Conservation (phyloP, 257 asterid species). For the Buddleja alternifolia region DNA sequence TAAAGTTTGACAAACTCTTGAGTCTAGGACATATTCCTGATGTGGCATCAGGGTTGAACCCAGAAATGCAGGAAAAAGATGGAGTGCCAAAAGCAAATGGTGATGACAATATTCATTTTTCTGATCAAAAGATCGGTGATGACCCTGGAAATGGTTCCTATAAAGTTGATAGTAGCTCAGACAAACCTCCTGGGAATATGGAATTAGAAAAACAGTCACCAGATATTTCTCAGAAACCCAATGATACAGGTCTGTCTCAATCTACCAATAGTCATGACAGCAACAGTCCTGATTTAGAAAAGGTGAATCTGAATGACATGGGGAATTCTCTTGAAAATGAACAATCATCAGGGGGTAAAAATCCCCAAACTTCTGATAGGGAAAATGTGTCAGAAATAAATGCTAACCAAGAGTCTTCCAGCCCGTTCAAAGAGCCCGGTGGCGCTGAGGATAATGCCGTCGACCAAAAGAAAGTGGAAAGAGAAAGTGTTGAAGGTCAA, state of each 20-base stretch:
- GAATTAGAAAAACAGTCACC: conserved; percentile 55
- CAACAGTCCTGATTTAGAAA: conserved; percentile 39
- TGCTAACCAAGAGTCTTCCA: conserved; percentile 44
- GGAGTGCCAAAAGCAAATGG: conserved; percentile 31
- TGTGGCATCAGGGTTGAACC: conserved; percentile 46
- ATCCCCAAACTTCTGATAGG: conserved; percentile 40
- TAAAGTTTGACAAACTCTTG: conserved; percentile 54
- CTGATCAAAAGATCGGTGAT: conserved; percentile 40
- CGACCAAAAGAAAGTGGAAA: conserved; percentile 43
- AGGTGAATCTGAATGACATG: conserved; percentile 33
- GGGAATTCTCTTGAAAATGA: conserved; percentile 38
- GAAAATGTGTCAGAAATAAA: conserved; percentile 43
- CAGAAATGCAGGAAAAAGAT: conserved; percentile 42
- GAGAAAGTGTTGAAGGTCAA: conserved; percentile 37
- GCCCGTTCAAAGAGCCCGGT: conserved; percentile 42
- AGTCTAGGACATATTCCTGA: conserved; percentile 45
- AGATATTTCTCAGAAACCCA: conserved; percentile 39
- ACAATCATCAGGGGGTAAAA: conserved; percentile 35
- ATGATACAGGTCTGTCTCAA: conserved; percentile 35
- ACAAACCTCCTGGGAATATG: conserved; percentile 40
- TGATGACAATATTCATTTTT: conserved; percentile 40
- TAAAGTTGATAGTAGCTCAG: conserved; percentile 40
- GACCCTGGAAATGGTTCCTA: conserved; percentile 43
- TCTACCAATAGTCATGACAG: conserved; percentile 32
- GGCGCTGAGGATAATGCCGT: conserved; percentile 38